Evolutionary conservation across 179 eudicot genomes (phyloP).

Genomic region (Actinidia polygama): DNA sequence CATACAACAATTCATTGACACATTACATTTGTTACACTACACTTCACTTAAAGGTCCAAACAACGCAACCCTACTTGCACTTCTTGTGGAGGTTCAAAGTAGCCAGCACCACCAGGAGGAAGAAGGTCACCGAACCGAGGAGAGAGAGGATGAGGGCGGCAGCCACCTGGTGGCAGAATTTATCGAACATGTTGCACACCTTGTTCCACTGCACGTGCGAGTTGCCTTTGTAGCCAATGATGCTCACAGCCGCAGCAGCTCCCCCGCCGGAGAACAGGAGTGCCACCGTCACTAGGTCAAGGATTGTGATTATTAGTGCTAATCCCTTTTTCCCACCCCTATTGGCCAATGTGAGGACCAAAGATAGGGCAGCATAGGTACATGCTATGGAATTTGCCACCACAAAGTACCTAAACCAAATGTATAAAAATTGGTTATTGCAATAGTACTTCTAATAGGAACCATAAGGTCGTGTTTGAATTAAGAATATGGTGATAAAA

Average conservation of each 20-base stretch:
- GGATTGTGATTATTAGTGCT: constrained; percentile 11
- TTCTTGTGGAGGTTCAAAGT: constrained; percentile 39
- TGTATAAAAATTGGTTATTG: not conserved
- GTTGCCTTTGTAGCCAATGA: constrained; percentile 48
- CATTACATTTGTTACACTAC: too few species aligned
- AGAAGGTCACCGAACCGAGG: constrained; percentile 25
- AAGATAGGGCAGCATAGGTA: constrained; percentile 35
- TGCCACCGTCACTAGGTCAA: constrained; percentile 47
- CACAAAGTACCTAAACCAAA: constrained; percentile 45
- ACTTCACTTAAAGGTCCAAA: not conserved
- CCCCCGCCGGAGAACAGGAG: constrained; percentile 50
- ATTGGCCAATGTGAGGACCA: constrained; percentile 35
- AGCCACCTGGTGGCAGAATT: constrained; percentile 37
- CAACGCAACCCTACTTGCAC: not conserved
- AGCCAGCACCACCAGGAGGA: constrained; percentile 43
- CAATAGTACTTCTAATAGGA: not conserved
- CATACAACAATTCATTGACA: too few species aligned
- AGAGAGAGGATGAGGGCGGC: constrained; percentile 36
- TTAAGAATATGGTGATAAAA: too few species aligned
- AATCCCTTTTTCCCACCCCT: constrained; percentile 15
- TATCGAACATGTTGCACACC: constrained; percentile 44
- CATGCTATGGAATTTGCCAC: constrained; percentile 57
- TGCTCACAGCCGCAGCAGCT: constrained; percentile 45
- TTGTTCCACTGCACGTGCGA: constrained; percentile 50
- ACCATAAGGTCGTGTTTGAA: too few species aligned